Evolutionary conservation across 202 grass and related monocot species (phyloP).

Genomic region (Brachypodium distachyon): DNA sequence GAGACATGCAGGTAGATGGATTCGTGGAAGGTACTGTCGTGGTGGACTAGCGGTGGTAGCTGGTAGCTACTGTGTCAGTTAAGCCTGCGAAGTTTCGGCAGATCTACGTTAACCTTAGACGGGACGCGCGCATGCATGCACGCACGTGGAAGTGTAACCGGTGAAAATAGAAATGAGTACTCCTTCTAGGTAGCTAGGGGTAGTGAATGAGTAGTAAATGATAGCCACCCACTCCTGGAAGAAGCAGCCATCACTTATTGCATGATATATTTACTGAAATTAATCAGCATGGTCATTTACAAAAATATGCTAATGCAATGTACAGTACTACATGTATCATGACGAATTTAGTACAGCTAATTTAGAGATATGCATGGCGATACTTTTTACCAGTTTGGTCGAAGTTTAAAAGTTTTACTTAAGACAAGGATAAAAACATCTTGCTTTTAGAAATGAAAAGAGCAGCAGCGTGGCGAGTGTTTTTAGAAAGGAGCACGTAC

Average conservation of each 20-base stretch:
- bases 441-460: no score
- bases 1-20: neutral
- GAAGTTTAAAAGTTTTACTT: no score
- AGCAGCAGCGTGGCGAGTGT: no score
- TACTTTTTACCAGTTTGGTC: no score
- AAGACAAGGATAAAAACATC: neutral
- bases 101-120: neutral
- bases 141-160: neutral
- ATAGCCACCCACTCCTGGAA: neutral
- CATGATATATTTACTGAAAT: no score
- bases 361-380: no score
- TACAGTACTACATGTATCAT: no score
- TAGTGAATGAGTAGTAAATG: neutral
- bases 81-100: neutral
- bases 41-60: neutral
- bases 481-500: no score
- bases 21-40: neutral
- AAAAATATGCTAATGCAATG: no score
- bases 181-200: neutral
- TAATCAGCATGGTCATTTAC: no score
- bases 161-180: neutral
- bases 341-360: no score
- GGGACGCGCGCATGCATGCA: neutral
- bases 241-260: neutral
- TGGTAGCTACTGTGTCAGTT: neutral